phyloP scores from a whole-genome alignment of 352 stramenopile species.

The Phytopythium kandeliae region DNA sequence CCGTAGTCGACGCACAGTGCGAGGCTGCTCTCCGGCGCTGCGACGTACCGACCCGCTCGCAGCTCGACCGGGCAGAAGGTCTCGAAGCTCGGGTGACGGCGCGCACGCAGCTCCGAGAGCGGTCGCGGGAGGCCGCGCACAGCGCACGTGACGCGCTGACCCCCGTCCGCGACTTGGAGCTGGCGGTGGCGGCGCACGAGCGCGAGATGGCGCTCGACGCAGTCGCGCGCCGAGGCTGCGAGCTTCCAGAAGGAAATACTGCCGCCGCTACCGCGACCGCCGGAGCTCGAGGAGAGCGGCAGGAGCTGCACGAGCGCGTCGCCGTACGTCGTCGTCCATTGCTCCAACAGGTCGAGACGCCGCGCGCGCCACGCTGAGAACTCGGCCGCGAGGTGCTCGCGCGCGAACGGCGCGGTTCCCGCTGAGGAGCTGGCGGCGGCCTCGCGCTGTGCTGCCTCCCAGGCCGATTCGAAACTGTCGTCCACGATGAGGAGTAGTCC shows the following conservation, averaged over 20 bases:
- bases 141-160: constrained; percentile 9
- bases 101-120: constrained; percentile 14
- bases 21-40: constrained; percentile 18
- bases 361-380: constrained; percentile 38
- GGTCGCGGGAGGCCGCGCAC: constrained; percentile 23
- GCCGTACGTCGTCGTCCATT: constrained; percentile 41
- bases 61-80: constrained; percentile 65
- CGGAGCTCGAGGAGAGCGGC: not conserved
- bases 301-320: constrained; percentile 25
- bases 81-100: constrained; percentile 30
- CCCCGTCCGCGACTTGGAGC: constrained; percentile 20
- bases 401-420: not conserved
- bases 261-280: constrained; percentile 27
- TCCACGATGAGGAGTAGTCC: constrained; percentile 51
- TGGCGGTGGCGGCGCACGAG: constrained; percentile 14
- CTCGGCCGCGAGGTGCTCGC: constrained; percentile 12
- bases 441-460: constrained; percentile 11
- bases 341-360: constrained; percentile 38
- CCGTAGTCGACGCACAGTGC: constrained; percentile 40
- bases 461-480: constrained; percentile 20
- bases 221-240: constrained; percentile 14
- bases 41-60: constrained; percentile 21
- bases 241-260: constrained; percentile 43
- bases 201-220: constrained; percentile 21
- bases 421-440: not conserved